Evolutionary conservation across 345 rosid species (phyloP), one percentile per base, ranked within the genome.

Genomic region (Citrus hindsii): DNA sequence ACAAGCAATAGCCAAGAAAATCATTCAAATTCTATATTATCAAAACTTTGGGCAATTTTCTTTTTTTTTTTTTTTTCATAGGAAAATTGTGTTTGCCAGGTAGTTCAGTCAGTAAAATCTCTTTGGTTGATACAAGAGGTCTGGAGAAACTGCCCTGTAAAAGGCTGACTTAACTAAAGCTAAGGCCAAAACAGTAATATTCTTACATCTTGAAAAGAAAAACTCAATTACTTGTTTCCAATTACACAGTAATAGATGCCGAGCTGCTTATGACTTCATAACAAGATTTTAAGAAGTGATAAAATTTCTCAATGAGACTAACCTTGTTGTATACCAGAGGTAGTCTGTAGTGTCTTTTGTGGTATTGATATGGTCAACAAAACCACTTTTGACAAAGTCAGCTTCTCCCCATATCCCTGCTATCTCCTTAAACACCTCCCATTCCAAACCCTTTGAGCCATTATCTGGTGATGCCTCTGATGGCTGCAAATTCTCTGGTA

Each of bases 251-350:
- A 53, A 18, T 2, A 53, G 58, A 53, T 19, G 7, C 22, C 5
- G 2, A 19, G 58, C 58, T 53, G 58, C 58, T 53, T 16, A 53
- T 0, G 48, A 46, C 14, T 13, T 53, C 58, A 53, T 53, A 51
- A 53, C 58, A 19, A 0, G 58, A 16, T 4, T 53, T 53, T 53
- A 53, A 51, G 22, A 16, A 14, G 58, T 16, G 22, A 18, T 53
- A 53, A 18, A 53, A 53, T 18, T 8, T 65, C 38, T 7, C n/a
- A 66, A 22, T 37, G 22, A 61, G 55, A 88, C 89, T 74, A 80
- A 96, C 99, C 98, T 96, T 84, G 92, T 90, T 56, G 95, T 94
- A 82, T 91, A 90, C 99, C 99, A 96, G 71, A 96, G 97, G 86
- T 96, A 96, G 85, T 94, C 99, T 24, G 97, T 90, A 32, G 92